Evolutionary conservation across 495 filamentous ascomycete species (phyloP).

Genomic region (Penicillium desertorum): DNA sequence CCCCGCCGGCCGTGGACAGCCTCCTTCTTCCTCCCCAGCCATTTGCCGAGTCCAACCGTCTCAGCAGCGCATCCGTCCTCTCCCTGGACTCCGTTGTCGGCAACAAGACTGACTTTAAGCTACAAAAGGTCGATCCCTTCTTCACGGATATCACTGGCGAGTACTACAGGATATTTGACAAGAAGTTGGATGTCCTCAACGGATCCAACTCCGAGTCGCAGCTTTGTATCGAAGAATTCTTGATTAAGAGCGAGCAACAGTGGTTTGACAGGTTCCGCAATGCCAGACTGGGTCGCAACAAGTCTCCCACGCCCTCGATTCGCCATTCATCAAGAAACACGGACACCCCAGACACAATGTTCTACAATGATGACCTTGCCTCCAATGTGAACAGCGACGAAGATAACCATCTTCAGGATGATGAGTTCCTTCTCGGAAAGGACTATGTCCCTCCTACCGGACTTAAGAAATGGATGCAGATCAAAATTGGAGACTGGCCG

Average conservation of each 20-base stretch:
- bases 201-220: slow-evolving; percentile 56
- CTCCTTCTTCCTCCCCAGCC: slow-evolving; percentile 34
- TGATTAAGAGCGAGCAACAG: slow-evolving; percentile 66
- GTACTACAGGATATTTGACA: slow-evolving; percentile 59
- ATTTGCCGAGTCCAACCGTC: slow-evolving; percentile 35
- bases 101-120: slow-evolving; percentile 59
- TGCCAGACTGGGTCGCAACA: slow-evolving; percentile 51
- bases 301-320: slow-evolving; percentile 47
- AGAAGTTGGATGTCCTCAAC: slow-evolving; percentile 56
- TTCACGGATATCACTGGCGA: slow-evolving; percentile 66
- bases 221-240: slow-evolving; percentile 65
- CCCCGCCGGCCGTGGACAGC: slow-evolving; percentile 37
- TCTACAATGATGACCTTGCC: slow-evolving; percentile 35
- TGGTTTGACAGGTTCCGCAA: slow-evolving; percentile 65
- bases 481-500: slow-evolving; percentile 63
- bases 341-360: slow-evolving; percentile 33
- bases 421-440: slow-evolving; percentile 64
- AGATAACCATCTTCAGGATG: slow-evolving; percentile 19
- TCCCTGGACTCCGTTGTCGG: slow-evolving; percentile 58
- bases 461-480: slow-evolving; percentile 52
- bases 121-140: slow-evolving; percentile 71
- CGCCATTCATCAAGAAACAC: slow-evolving; percentile 33
- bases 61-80: slow-evolving; percentile 50
- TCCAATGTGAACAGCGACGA: slow-evolving; percentile 35
- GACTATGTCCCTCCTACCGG: slow-evolving; percentile 67